A percentile compares a stretch with the other conserved stretches of the same genome.
Evolutionary conservation across 164 flowering plant genomes (phyloP).

Genomic region (Tetracentron sinense): DNA sequence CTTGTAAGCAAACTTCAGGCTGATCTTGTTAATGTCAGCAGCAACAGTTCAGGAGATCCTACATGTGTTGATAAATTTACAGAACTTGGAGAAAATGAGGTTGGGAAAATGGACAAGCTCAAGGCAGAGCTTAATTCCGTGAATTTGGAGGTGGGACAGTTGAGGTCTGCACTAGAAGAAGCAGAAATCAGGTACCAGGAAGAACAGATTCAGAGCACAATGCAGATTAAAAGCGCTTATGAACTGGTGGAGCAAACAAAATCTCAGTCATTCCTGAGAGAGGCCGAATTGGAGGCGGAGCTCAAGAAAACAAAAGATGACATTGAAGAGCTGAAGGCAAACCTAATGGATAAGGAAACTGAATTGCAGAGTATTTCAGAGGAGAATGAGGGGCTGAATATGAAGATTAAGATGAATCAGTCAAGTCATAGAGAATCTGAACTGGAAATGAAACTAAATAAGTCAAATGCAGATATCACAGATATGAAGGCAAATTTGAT

Average conservation of each 20-base stretch:
- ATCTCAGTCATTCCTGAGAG: constrained; percentile 30
- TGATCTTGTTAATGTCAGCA: constrained; percentile 19
- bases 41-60: constrained; percentile 7
- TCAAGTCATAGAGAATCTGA: constrained; percentile 29
- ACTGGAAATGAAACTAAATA: constrained; percentile 39
- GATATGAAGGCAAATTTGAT: constrained; percentile 52
- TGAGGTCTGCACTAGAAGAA: constrained; percentile 49
- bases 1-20: constrained; percentile 46
- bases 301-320: constrained; percentile 34
- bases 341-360: constrained; percentile 79
- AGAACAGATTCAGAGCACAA: constrained; percentile 38
- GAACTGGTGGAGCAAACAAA: constrained; percentile 49
- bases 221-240: constrained; percentile 41
- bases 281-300: constrained; percentile 49
- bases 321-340: constrained; percentile 62
- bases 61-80: background rate
- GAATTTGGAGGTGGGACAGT: constrained; percentile 41
- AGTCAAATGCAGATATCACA: constrained; percentile 28
- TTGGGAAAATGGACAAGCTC: constrained; percentile 22
- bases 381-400: constrained; percentile 60
- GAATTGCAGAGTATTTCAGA: constrained; percentile 63
- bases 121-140: constrained; percentile 30
- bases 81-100: constrained; percentile 13
- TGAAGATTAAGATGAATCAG: constrained; percentile 31
- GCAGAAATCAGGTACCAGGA: constrained; percentile 50